Percentiles rank a stretch among this genome's conserved stretches.
phyloP scores from a whole-genome alignment of 768 basidiomycete genomes.

The Tricholoma flavovirens region DNA sequence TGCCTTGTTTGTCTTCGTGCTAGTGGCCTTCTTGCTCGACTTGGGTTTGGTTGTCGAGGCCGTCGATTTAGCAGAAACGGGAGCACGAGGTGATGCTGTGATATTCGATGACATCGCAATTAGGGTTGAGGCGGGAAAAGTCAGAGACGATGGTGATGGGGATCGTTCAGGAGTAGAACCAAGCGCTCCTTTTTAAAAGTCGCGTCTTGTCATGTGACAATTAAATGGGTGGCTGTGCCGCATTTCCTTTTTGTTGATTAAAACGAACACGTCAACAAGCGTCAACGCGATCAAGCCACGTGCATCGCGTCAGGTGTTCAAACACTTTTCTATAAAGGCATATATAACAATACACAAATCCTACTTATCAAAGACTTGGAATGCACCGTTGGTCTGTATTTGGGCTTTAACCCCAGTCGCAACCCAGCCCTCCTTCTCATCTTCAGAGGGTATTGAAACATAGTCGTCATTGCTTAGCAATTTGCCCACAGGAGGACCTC shows the following conservation, averaged over 20 bases:
- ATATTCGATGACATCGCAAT: conserved; percentile 20
- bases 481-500: conserved; percentile 71
- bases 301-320: conserved; percentile 13
- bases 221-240: conserved; percentile 32
- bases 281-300: conserved; percentile 17
- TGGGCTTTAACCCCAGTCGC: conserved; percentile 33
- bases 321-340: background rate
- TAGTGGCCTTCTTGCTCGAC: conserved; percentile 15
- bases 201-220: conserved; percentile 19
- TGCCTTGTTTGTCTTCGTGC: conserved; percentile 20
- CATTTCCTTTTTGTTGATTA: conserved; percentile 37
- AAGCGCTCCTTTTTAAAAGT: conserved; percentile 25
- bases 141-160: conserved; percentile 4
- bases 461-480: conserved; percentile 37
- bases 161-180: conserved; percentile 9
- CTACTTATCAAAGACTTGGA: conserved; percentile 31
- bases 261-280: conserved; percentile 13
- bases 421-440: conserved; percentile 41
- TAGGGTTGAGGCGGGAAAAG: conserved; percentile 8
- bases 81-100: conserved; percentile 18
- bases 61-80: conserved; percentile 14
- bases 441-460: conserved; percentile 27
- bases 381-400: conserved; percentile 66
- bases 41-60: conserved; percentile 13
- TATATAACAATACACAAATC: background rate